Evolutionary conservation across 2,329 filamentous ascomycete species (phyloP).

Genomic region (Leptodontidium sp.): DNA sequence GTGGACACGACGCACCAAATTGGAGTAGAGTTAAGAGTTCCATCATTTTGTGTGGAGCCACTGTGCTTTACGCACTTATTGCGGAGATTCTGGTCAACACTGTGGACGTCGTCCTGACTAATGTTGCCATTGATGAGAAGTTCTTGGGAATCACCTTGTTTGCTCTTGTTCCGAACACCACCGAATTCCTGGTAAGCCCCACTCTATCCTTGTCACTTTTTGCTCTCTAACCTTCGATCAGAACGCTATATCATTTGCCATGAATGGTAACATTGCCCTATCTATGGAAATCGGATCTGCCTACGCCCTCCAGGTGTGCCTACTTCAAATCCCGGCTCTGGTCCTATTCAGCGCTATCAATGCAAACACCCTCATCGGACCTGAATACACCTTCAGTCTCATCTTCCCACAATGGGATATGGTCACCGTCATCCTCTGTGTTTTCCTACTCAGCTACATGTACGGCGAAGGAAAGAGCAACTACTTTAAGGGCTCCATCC

Average conservation of each 20-base stretch:
- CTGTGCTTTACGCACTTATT: conserved; percentile 92
- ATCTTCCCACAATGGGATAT: conserved; percentile 99
- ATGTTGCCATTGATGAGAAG: conserved; percentile 93
- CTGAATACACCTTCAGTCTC: conserved; percentile 77
- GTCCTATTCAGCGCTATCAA: conserved; percentile 90
- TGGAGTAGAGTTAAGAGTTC: conserved; percentile 94
- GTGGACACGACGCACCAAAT: conserved; percentile 93
- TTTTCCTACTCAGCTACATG: conserved; percentile 96
- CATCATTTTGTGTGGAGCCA: conserved; percentile 87
- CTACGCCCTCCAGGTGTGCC: conserved; percentile 94
- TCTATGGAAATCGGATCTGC: conserved; percentile 99
- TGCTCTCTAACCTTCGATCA: conserved; percentile 35
- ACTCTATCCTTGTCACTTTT: not conserved
- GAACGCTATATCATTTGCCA: conserved; percentile 99
- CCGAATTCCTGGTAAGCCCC: conserved; percentile 84
- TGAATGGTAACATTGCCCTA: conserved; percentile 98
- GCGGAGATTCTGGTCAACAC: conserved; percentile 97
- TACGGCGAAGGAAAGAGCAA: conserved; percentile 99
- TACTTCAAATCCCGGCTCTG: conserved; percentile 91
- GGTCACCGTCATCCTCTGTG: conserved; percentile 94
- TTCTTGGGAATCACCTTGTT: conserved; percentile 97
- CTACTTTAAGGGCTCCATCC: conserved; percentile 98
- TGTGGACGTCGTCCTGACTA: conserved; percentile 93
- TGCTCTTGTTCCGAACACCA: conserved; percentile 96
- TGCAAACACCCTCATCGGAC: conserved; percentile 61